Evolutionary conservation across 1,284 basidiomycete species (phyloP), one percentile per base, ranked within the genome.

Genomic region (Agaricales sp.): DNA sequence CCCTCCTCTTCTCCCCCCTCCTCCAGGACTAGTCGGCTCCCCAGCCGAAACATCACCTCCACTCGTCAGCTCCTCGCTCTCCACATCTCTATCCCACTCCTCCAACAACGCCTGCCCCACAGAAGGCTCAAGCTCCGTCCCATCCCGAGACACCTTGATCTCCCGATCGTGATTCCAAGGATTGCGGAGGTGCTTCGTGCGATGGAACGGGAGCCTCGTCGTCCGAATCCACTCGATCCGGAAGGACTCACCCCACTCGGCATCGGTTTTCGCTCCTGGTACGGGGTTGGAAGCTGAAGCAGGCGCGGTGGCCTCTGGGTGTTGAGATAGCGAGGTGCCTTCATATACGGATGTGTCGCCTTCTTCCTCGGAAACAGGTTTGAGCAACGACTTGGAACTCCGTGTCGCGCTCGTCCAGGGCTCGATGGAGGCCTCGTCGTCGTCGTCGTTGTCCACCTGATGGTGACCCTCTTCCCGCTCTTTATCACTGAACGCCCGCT

Each of bases 131-230:
- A 96, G 65, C 64, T 96, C 92, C 1, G 92, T 95, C 12, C 92
- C 92, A 60, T 96, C 92, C 48, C 92, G 74, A 11, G 90, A 95
- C 8, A 93, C 84, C 70, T 94, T 95, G 54, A 95, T 79, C 62
- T 95, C 91, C 45, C 87, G 73, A 53, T 88, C 88, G 59, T 91
- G 82, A 55, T 95, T 94, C 93, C 92, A 96, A 0, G 88, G 87
- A 59, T 96, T 96, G 37, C 91, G 80, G 48, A 95, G 64, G 59
- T 91, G 85, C 41, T 83, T 75, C 22, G 87, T 87, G 46, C 77
- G 77, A 55, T 73, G 70, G 65, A 96, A 95, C 1, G 89, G 81
- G n/a, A 96, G 63, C 2, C 77, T 74, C 4, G 78, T 69, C 0
- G 81, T 85, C 54, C 78, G 78, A 47, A 94, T 60, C 94, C 94